Evolutionary conservation across 1,284 basidiomycete species (phyloP).

Genomic region (Coniferiporia sulphurascens): DNA sequence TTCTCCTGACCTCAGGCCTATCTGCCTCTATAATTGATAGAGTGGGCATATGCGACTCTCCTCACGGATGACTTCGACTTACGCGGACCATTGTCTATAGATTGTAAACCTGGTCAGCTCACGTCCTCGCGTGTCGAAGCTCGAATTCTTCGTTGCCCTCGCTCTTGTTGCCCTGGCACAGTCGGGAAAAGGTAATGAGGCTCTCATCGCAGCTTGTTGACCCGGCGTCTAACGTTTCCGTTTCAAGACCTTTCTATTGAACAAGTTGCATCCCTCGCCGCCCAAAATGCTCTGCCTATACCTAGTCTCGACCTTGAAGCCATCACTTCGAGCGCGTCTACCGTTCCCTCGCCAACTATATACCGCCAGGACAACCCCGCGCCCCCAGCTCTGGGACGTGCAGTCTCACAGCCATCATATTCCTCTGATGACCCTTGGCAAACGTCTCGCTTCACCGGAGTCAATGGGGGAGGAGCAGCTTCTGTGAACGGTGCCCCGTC

Average conservation of each 20-base stretch:
- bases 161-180: conserved; percentile 86
- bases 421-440: conserved; percentile 73
- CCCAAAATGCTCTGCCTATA: conserved; percentile 67
- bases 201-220: conserved; percentile 15
- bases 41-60: conserved; percentile 37
- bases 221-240: conserved; percentile 4
- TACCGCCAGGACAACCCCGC: conserved; percentile 36
- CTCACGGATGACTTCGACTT: background rate
- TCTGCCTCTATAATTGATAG: conserved; percentile 79
- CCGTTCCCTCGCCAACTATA: conserved; percentile 37
- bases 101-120: conserved; percentile 81
- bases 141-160: conserved; percentile 85
- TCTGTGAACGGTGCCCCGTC: conserved; percentile 48
- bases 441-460: conserved; percentile 25
- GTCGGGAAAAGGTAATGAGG: conserved; percentile 57
- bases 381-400: conserved; percentile 38
- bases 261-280: conserved; percentile 67
- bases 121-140: conserved; percentile 69
- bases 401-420: conserved; percentile 33
- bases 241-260: conserved; percentile 71
- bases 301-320: conserved; percentile 60
- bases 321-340: conserved; percentile 48
- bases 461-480: conserved; percentile 20
- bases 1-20: conserved; percentile 70
- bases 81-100: conserved; percentile 32